Evolutionary conservation across 345 rosid species (phyloP).

Genomic region (Toxicodendron radicans): DNA sequence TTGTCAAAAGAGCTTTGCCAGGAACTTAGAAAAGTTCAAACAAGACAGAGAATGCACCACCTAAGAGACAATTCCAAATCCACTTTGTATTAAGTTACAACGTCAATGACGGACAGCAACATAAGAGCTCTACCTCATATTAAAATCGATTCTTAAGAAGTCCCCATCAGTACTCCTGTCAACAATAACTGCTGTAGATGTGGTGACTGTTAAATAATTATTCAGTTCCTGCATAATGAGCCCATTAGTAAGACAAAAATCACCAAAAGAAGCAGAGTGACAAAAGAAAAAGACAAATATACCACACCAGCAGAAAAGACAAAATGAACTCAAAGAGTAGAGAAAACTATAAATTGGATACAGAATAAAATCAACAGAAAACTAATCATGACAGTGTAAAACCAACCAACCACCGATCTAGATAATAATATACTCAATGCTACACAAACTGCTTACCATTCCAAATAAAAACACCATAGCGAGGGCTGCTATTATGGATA

Average conservation of each 20-base stretch:
- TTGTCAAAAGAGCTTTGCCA: background rate
- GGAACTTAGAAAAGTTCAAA: background rate
- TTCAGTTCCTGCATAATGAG: constrained; percentile 67
- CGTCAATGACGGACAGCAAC: background rate
- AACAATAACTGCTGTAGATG: constrained; percentile 81
- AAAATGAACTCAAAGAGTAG: background rate
- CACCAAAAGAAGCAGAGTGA: background rate
- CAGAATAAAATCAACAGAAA: background rate
- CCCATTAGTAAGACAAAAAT: background rate
- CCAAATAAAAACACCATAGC: constrained; percentile 93
- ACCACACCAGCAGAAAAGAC: background rate
- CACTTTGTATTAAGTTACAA: too few species aligned
- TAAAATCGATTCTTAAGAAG: constrained; percentile 87
- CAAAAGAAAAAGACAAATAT: background rate
- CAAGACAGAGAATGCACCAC: background rate
- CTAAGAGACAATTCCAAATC: too few species aligned
- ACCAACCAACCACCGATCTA: background rate
- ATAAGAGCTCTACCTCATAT: constrained; percentile 58
- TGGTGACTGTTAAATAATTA: constrained; percentile 73
- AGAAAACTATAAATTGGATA: background rate
- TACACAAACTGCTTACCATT: constrained; percentile 58
- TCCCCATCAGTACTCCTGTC: constrained; percentile 94
- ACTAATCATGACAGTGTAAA: background rate
- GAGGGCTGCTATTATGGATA: constrained; percentile 86
- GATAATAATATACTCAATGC: background rate